A percentile compares a stretch with the other conserved stretches of the same genome.
These are phyloP conservation scores for Acmispon strigosus DNA, from an alignment of 306 rosid genomes.

Conservation along the genomic window DNA sequence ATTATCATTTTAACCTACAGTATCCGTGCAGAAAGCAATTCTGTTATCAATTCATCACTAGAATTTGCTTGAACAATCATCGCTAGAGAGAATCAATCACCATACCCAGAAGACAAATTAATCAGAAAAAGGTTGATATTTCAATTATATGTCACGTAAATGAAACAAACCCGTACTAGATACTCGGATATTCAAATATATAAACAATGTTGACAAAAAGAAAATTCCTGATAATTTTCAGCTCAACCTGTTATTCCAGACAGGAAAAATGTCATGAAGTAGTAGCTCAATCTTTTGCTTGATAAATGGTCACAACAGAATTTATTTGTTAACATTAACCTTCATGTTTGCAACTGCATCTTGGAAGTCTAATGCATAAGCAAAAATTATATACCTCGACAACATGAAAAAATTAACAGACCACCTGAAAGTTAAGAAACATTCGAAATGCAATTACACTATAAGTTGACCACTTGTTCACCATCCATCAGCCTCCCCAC, in stretches of 20 bases:
- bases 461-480: not conserved
- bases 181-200: not conserved
- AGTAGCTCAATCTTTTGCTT: not conserved
- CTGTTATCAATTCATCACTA: not conserved
- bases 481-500: not conserved
- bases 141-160: not conserved
- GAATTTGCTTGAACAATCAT: not conserved
- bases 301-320: not conserved
- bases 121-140: not conserved
- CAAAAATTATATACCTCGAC: not conserved
- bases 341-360: not conserved
- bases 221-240: not conserved
- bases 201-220: not conserved
- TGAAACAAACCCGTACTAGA: not conserved
- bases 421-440: not conserved
- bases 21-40: not conserved
- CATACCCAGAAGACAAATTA: not conserved
- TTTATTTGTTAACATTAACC: not conserved
- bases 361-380: not conserved
- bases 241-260: not conserved
- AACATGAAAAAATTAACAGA: not conserved
- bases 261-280: not conserved
- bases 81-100: not conserved
- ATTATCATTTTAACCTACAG: slow-evolving; percentile 23
- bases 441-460: not conserved